Base-by-base conservation (phyloP, 768 basidiomycete genomes). In the Exidia glandulosa region DNA sequence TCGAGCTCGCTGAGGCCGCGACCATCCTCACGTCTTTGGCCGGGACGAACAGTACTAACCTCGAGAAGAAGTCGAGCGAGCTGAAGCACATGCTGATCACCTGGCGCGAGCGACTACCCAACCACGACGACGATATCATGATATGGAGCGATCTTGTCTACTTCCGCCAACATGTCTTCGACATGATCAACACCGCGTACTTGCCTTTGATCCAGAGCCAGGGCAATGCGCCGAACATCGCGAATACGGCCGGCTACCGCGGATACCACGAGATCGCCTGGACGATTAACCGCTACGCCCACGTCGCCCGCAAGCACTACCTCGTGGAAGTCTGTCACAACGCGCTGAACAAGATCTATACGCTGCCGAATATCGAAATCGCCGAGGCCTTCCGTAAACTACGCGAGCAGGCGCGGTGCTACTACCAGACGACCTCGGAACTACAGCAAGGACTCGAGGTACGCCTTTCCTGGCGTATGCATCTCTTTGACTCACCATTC, bases 281-380 rank as follows among this genome's bases (percentile, higher is more conserved):
- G 96, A 98, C 96, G 69, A 97, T 98, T 76, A 99, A 99, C 70
- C 87, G 96, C 16, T 98, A 99, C 68, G 96, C 96, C 9, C 95
- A 99, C 73, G 94, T 97, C 59, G 96, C 96, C 25, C 82, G 96
- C 60, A 95, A 98, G 73, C 96, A 99, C 68, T 90, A 94, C 62
- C 80, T 99, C 6, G 79, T 94, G 50, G 96, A 99, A 55, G 96
- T 96, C 41, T 98, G 96, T 76, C 92, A 91, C 74, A 90, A 81
- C 4, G 89, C 90, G 1, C 79, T 99, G 67, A 94, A 88, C 71
- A 97, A 94, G 75, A 99, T 99, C 64, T 99, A 99, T 73, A 94
- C 93, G 0, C 78, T 99, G 23, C 96, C 96, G 25, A 99, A 99
- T 70, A 99, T 99, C 72, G 96, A 99, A 74, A 99, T 99, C 62